These are phyloP conservation scores for Rubroshorea leprosula DNA, from an alignment of 345 rosid genomes.

Conservation along the genomic window DNA sequence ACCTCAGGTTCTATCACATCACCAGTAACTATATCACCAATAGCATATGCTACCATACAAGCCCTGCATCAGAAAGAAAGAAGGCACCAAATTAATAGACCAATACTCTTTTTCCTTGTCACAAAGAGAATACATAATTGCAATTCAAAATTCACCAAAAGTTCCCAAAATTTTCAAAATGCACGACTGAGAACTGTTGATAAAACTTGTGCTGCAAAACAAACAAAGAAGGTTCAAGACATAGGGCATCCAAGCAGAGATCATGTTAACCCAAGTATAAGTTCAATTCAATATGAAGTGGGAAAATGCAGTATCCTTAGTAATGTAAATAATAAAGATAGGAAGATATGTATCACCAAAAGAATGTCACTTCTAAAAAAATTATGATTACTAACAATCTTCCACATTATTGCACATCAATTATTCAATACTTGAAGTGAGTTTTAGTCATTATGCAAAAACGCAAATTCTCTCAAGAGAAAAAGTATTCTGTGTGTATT, in stretches of 20 bases:
- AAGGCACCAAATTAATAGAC: conserved; percentile 7
- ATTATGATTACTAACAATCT: neutral
- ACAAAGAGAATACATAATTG: neutral
- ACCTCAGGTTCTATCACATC: conserved; percentile 85
- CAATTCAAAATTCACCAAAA: neutral
- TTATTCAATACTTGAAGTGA: neutral
- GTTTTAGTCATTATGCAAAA: neutral
- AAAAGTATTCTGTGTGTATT: neutral
- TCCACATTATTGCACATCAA: neutral
- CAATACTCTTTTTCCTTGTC: conserved; percentile 1
- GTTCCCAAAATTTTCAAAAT: neutral
- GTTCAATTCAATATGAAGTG: too few species aligned
- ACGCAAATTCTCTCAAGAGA: neutral
- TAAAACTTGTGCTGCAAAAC: neutral
- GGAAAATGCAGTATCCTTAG: neutral
- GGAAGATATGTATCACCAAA: neutral
- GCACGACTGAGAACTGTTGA: neutral
- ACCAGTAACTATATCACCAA: conserved; percentile 76
- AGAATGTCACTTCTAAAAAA: neutral
- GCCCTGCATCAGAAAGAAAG: conserved; percentile 43
- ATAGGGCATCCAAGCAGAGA: neutral
- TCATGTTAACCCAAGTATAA: too few species aligned
- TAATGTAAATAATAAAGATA: neutral
- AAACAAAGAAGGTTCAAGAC: neutral
- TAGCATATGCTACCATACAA: conserved; percentile 78